These are phyloP conservation scores for Ambrosia hybrid DNA, from an alignment of 140 eudicot genomes.

Conservation along the genomic window DNA sequence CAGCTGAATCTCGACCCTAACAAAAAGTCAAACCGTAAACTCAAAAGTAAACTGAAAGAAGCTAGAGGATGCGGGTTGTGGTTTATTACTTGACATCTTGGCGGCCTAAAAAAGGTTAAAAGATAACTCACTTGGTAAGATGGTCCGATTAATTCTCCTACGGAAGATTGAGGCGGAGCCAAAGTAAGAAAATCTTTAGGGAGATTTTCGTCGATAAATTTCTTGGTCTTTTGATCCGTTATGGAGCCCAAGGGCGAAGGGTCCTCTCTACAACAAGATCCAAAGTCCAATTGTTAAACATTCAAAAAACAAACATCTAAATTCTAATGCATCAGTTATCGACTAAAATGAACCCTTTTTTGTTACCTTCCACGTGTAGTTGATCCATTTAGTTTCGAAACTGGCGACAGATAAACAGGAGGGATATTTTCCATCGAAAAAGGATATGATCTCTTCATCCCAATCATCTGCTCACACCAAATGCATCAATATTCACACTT, in stretches of 20 bases:
- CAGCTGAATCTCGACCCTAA: constrained; percentile 42
- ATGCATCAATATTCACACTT: not conserved
- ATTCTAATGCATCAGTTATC: no score
- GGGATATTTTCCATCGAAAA: constrained; percentile 48
- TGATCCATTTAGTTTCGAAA: constrained; percentile 41
- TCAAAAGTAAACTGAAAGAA: not conserved
- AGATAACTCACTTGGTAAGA: constrained; percentile 40
- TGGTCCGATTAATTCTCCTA: constrained; percentile 10
- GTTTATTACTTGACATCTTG: not conserved
- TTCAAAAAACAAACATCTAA: not conserved
- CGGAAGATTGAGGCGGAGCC: constrained; percentile 48
- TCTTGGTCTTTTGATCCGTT: constrained; percentile 31
- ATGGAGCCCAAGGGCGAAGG: constrained; percentile 30
- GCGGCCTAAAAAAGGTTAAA: not conserved
- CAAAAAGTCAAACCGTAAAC: constrained; percentile 16
- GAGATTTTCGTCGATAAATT: constrained; percentile 29
- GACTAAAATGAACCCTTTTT: not conserved
- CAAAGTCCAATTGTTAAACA: not conserved
- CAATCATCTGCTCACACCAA: constrained; percentile 49
- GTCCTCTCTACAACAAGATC: constrained; percentile 44
- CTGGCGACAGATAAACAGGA: constrained; percentile 22
- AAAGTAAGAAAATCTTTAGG: constrained; percentile 70
- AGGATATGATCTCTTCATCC: constrained; percentile 68
- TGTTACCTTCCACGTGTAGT: constrained; percentile 41
- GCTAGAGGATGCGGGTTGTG: not conserved